Conservation (phyloP, 2,329 filamentous ascomycete species). For the Parastagonospora nodorum region DNA sequence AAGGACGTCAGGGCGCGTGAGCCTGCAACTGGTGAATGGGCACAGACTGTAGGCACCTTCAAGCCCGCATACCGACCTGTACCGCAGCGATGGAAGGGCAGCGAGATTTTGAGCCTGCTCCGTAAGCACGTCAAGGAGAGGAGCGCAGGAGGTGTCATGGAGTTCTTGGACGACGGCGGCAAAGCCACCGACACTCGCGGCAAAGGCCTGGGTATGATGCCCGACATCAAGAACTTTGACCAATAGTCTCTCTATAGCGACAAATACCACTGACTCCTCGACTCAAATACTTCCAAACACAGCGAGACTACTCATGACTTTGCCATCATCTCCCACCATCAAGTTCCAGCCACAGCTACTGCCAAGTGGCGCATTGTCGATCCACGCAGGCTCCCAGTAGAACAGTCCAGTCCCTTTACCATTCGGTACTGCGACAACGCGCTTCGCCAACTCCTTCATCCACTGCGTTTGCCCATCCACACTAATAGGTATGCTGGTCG, state of each 20-base stretch:
- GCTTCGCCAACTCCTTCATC: slow-evolving; percentile 62
- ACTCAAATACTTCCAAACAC: slow-evolving; percentile 58
- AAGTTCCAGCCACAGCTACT: slow-evolving; percentile 69
- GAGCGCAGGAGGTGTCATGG: slow-evolving; percentile 64
- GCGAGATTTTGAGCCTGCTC: slow-evolving; percentile 76
- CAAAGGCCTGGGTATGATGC: slow-evolving; percentile 56
- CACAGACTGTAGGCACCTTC: slow-evolving; percentile 92
- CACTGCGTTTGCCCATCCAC: slow-evolving; percentile 67
- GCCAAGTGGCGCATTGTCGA: slow-evolving; percentile 67
- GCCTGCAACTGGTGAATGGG: slow-evolving; percentile 80
- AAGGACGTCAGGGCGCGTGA: slow-evolving; percentile 57
- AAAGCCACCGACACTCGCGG: slow-evolving; percentile 38
- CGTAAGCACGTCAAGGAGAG: slow-evolving; percentile 77
- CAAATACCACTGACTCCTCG: neutral
- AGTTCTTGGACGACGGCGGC: slow-evolving; percentile 35
- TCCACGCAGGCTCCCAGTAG: slow-evolving; percentile 77
- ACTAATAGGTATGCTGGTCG: slow-evolving; percentile 64
- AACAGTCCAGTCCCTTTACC: slow-evolving; percentile 63
- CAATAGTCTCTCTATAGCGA: slow-evolving; percentile 14
- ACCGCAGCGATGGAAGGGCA: slow-evolving; percentile 81
- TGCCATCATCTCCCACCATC: slow-evolving; percentile 62
- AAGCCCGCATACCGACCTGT: slow-evolving; percentile 93
- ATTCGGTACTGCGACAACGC: slow-evolving; percentile 59
- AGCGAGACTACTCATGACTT: slow-evolving; percentile 61
- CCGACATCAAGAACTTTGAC: slow-evolving; percentile 56